Percentiles rank a stretch among this genome's conserved stretches.
These are phyloP conservation scores for Arabis alpina DNA, from an alignment of 345 rosid species.

Conservation along the genomic window DNA sequence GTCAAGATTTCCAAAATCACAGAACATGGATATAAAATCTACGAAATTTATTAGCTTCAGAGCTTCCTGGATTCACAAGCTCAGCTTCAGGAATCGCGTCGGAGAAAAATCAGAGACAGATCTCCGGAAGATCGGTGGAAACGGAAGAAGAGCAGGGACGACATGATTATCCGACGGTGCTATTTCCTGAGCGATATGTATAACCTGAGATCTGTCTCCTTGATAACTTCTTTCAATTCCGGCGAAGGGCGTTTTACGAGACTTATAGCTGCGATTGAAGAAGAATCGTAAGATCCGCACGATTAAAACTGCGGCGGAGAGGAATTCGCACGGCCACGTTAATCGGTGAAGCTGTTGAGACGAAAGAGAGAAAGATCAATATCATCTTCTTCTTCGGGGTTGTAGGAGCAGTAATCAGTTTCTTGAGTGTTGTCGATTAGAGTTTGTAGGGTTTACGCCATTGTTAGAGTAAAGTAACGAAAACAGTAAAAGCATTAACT, in stretches of 20 bases:
- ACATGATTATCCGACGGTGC: slow-evolving; percentile 23
- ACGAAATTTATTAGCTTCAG: slow-evolving; percentile 38
- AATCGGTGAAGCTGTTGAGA: no score
- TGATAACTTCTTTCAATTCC: slow-evolving; percentile 29
- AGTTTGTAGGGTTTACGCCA: no score
- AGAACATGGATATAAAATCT: slow-evolving; percentile 1
- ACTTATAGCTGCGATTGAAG: slow-evolving; percentile 29
- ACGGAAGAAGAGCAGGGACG: slow-evolving; percentile 37
- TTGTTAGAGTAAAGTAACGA: no score
- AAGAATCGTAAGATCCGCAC: slow-evolving; percentile 38
- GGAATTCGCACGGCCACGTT: no score
- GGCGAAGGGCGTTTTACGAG: slow-evolving; percentile 43
- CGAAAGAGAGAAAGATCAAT: no score
- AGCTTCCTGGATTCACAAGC: slow-evolving; percentile 13
- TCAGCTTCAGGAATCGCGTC: slow-evolving; percentile 25
- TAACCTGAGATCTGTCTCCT: neutral
- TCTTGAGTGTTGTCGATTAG: no score
- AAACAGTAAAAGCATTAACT: no score
- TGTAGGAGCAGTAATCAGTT: no score
- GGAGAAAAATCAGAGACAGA: slow-evolving; percentile 43
- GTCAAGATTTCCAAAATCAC: slow-evolving; percentile 4
- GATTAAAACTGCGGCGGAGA: neutral
- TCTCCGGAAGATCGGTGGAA: slow-evolving; percentile 40
- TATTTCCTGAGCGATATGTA: slow-evolving; percentile 26
- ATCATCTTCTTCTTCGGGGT: no score